These are phyloP conservation scores for Pisolithus thermaeus DNA, from an alignment of 1,284 basidiomycete genomes.

Conservation along the genomic window DNA sequence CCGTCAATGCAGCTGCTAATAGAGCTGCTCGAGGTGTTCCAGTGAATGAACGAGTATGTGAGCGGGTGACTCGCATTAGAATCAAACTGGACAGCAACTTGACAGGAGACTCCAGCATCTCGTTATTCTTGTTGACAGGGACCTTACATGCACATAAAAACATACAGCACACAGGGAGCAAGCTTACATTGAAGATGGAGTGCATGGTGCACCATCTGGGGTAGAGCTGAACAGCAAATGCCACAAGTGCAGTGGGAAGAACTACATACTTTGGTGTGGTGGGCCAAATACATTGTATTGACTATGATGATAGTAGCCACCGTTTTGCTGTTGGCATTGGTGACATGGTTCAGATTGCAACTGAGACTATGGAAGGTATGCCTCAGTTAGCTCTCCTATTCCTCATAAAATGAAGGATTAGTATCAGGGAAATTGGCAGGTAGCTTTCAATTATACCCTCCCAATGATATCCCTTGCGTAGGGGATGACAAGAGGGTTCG, in stretches of 20 bases:
- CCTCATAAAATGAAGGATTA: not conserved
- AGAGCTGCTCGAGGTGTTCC: constrained; percentile 37
- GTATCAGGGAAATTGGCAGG: not conserved
- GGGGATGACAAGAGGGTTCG: not conserved
- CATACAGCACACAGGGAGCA: too few species aligned
- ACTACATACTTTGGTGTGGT: not conserved
- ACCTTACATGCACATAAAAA: too few species aligned
- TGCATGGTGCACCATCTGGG: too few species aligned
- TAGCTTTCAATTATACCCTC: not conserved
- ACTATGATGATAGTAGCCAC: not conserved
- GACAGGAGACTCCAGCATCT: too few species aligned
- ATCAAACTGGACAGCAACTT: constrained; percentile 11
- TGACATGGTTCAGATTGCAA: not conserved
- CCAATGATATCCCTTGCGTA: not conserved
- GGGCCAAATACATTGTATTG: not conserved
- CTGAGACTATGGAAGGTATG: not conserved
- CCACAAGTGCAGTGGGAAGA: too few species aligned
- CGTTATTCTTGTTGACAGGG: too few species aligned
- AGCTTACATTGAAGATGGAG: too few species aligned
- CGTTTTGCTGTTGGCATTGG: not conserved
- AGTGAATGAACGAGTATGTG: not conserved
- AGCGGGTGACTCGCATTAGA: not conserved
- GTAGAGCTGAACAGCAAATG: too few species aligned
- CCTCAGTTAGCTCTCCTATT: not conserved
- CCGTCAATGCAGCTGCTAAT: too few species aligned